phyloP scores from a whole-genome alignment of 179 eudicot species.

The Beta macrorhiza region DNA sequence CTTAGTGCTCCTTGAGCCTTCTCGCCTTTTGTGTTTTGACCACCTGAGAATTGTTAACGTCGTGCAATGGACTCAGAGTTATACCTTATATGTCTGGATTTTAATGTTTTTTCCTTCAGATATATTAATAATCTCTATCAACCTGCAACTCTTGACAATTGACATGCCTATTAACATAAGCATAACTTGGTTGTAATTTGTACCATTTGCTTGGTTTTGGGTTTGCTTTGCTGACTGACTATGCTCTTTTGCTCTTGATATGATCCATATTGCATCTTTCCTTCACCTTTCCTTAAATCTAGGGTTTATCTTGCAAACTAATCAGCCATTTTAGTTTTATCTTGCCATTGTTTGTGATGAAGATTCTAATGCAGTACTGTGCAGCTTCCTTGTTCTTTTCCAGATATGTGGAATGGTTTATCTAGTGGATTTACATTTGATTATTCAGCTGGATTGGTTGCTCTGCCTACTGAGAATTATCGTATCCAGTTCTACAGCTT shows the following conservation, averaged over 20 bases:
- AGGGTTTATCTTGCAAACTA: neutral
- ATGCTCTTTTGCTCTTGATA: neutral
- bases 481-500: slow-evolving; percentile 83
- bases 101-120: too few relatives aligned
- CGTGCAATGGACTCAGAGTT: neutral
- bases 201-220: neutral
- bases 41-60: neutral
- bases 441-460: slow-evolving; percentile 58
- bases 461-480: slow-evolving; percentile 68
- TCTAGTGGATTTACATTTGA: slow-evolving; percentile 56
- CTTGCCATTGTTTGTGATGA: slow-evolving; percentile 4
- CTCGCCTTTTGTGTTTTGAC: too few relatives aligned
- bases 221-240: neutral
- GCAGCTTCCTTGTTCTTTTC: slow-evolving; percentile 78
- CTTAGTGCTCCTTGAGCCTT: too few relatives aligned
- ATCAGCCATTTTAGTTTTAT: neutral
- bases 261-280: slow-evolving; percentile 1
- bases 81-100: neutral
- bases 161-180: neutral
- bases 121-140: neutral
- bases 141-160: neutral
- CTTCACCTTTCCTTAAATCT: neutral
- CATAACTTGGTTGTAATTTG: neutral
- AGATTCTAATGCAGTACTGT: slow-evolving; percentile 29
- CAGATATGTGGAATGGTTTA: slow-evolving; percentile 48